Base-by-base conservation (phyloP, 2,329 filamentous ascomycete genomes). In the Botrytis aclada region DNA sequence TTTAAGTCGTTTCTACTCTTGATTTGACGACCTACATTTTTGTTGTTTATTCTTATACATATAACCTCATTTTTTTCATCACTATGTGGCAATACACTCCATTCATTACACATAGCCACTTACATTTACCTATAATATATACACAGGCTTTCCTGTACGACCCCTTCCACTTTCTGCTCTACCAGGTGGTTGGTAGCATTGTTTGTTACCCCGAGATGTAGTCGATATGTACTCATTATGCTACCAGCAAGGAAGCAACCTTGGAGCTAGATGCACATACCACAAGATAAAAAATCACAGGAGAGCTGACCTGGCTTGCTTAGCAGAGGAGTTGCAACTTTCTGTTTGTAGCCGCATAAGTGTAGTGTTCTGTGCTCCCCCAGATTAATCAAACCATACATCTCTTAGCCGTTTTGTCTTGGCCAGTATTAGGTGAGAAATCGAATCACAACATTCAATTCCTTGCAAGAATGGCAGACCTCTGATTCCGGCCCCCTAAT, bases 301-400 rank as follows among this genome's bases (percentile, higher is more conserved):
- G 7, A 51, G 12, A 3, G 16, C 20, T 4, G 16, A 1, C 0
- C 47, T 51, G 2, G 47, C 1, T 7, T n/a, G 14, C 25, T 51
- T n/a, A n/a, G 12, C 47, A n/a, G 25, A 4, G 12, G 5, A 6
- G 12, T 51, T 14, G 25, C 2, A n/a, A 51, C 47, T n/a, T 12
- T n/a, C 25, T 16, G 8, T 8, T 16, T 12, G 22, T n/a, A n/a
- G 47, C 47, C 25, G 4, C 25, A n/a, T 51, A 6, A 16, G 5
- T n/a, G 8, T 54, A 14, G 10, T n/a, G 8, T 54, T 29, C n/a
- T 29, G 8, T 54, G n/a, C n/a, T 8, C 18, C n/a, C n/a, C 14
- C n/a, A 16, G n/a, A 18, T 56, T 5, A n/a, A 54, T 29, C n/a
- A 16, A 54, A 54, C 51, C 14, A n/a, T 4, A 29, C 51, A 54